A percentile compares a stretch with the other conserved stretches of the same genome.
Conservation (phyloP, 495 filamentous ascomycete genomes). For the Cairneyella variabilis region DNA sequence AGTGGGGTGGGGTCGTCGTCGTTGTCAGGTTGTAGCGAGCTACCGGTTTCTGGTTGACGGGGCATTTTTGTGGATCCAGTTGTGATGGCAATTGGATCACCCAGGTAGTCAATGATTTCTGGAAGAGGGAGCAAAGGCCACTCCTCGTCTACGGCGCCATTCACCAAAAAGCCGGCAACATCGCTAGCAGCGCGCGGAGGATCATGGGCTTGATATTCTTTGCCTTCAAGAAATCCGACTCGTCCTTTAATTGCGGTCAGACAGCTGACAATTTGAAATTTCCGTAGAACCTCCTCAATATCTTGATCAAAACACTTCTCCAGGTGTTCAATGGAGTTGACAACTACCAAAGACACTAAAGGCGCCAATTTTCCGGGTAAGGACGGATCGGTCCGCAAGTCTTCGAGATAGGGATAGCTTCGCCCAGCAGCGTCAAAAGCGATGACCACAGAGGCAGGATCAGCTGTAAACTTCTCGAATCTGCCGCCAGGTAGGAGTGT, state of each 20-base stretch:
- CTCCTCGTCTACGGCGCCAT: conserved; percentile 1
- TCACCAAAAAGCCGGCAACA: conserved; percentile 12
- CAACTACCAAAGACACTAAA: conserved; percentile 13
- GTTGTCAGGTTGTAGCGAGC: too few relatives aligned
- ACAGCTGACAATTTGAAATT: conserved; percentile 10
- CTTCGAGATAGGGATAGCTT: conserved; percentile 1
- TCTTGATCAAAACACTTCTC: conserved; percentile 9
- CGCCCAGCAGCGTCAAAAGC: conserved; percentile 20
- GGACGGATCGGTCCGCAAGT: conserved; percentile 1
- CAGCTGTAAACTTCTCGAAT: background rate
- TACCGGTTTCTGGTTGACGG: too few relatives aligned
- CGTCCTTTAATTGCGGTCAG: too few relatives aligned
- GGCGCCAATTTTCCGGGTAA: conserved; percentile 6
- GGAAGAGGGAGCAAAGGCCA: conserved; percentile 21
- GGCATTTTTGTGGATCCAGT: too few relatives aligned
- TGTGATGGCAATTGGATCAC: too few relatives aligned
- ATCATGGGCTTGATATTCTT: too few relatives aligned
- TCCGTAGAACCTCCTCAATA: conserved; percentile 11
- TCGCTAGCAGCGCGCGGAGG: conserved; percentile 11
- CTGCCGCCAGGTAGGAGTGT: conserved; percentile 17
- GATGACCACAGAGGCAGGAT: conserved; percentile 19
- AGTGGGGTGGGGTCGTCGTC: too few relatives aligned
- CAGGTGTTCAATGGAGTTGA: conserved; percentile 24
- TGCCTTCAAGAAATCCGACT: too few relatives aligned
- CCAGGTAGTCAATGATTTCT: too few relatives aligned